Evolutionary conservation across 139 green algal species (phyloP).

Genomic region (Micromonas commoda): DNA sequence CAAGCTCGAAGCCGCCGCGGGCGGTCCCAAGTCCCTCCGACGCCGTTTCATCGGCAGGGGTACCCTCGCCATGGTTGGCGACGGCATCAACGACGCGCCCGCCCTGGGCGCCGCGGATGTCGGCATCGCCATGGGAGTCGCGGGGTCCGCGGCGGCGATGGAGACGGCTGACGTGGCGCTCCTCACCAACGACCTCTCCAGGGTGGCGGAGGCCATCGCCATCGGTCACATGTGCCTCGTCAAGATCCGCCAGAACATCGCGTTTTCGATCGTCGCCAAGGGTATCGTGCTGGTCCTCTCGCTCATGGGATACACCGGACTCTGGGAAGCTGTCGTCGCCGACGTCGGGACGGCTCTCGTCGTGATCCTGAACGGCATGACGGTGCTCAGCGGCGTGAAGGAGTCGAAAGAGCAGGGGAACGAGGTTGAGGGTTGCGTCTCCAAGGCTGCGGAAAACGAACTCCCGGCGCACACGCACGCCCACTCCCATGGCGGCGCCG

Average conservation of each 20-base stretch:
- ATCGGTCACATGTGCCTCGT: slow-evolving; percentile 37
- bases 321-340: slow-evolving; percentile 56
- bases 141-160: slow-evolving; percentile 53
- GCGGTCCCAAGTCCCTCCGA: background rate
- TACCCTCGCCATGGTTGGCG: slow-evolving; percentile 51
- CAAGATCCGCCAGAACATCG: slow-evolving; percentile 53
- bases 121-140: slow-evolving; percentile 60
- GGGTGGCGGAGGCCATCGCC: slow-evolving; percentile 40
- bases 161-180: slow-evolving; percentile 65
- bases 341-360: slow-evolving; percentile 53
- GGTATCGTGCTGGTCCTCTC: slow-evolving; percentile 35
- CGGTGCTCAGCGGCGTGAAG: slow-evolving; percentile 31
- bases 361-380: slow-evolving; percentile 52
- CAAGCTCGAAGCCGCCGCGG: background rate
- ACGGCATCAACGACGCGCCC: slow-evolving; percentile 64
- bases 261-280: slow-evolving; percentile 18
- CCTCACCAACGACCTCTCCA: slow-evolving; percentile 57
- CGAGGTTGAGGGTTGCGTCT: background rate
- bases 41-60: background rate
- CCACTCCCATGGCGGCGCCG: background rate
- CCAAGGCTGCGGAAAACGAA: background rate
- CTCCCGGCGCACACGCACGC: background rate
- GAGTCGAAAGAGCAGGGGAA: too few relatives aligned
- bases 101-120: slow-evolving; percentile 44
- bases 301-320: slow-evolving; percentile 35